A percentile compares a stretch with the other conserved stretches of the same genome.
These are phyloP conservation scores for Amanita pallidorosea DNA, from an alignment of 768 basidiomycete genomes.

Conservation along the genomic window DNA sequence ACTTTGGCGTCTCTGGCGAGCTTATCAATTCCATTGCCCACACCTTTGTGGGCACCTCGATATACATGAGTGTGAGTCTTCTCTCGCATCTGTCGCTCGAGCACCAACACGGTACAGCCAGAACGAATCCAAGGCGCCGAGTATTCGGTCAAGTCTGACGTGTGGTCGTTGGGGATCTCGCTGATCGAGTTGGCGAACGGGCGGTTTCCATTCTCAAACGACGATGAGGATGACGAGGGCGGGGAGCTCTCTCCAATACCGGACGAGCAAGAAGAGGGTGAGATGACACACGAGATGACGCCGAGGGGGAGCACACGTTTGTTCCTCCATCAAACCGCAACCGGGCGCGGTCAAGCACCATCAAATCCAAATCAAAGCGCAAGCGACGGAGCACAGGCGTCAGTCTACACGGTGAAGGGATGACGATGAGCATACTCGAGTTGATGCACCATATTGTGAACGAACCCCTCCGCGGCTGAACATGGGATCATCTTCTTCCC, in stretches of 20 bases:
- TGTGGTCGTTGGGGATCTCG: constrained; percentile 97
- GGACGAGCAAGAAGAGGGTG: not conserved
- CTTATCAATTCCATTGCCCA: constrained; percentile 98
- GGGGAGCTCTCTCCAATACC: not conserved
- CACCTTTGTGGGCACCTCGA: constrained; percentile 97
- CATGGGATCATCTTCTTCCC: constrained; percentile 38
- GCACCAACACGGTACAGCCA: constrained; percentile 43
- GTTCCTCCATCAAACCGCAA: constrained; percentile 9
- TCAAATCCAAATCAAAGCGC: constrained; percentile 41
- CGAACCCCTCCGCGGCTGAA: constrained; percentile 89
- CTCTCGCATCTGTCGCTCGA: not conserved
- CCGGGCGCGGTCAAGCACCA: not conserved
- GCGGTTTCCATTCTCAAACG: constrained; percentile 88
- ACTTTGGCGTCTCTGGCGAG: constrained; percentile 98
- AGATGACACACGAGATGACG: constrained; percentile 32
- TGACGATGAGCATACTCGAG: constrained; percentile 98
- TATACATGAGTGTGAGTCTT: constrained; percentile 90
- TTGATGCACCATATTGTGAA: constrained; percentile 96
- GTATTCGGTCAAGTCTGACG: constrained; percentile 98
- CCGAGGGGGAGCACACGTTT: constrained; percentile 21
- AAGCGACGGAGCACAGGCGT: constrained; percentile 77
- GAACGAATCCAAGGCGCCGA: constrained; percentile 98
- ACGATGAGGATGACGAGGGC: constrained; percentile 53
- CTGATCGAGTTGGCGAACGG: constrained; percentile 95
- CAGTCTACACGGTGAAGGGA: constrained; percentile 84